phyloP scores from a whole-genome alignment of 495 filamentous ascomycete species.

The Talaromyces thailandensis region DNA sequence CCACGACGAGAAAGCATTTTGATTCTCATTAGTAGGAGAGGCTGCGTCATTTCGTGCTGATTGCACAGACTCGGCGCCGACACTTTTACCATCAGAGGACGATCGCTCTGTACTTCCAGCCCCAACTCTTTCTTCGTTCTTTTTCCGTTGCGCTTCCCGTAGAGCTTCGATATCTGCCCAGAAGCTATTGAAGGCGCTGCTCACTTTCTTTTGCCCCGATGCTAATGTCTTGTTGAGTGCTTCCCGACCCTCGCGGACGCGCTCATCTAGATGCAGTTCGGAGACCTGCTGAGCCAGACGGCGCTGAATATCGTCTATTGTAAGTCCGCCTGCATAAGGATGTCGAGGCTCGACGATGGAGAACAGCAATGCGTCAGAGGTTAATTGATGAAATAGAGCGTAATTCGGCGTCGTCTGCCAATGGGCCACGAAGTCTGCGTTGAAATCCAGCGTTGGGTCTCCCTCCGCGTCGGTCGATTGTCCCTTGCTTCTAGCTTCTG shows the following conservation, averaged over 20 bases:
- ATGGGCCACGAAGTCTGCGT: slow-evolving; percentile 56
- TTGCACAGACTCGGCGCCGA: not conserved
- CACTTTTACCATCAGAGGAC: slow-evolving; percentile 20
- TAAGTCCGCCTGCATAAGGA: slow-evolving; percentile 88
- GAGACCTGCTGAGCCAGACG: slow-evolving; percentile 80
- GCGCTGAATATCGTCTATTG: slow-evolving; percentile 90
- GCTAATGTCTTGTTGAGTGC: slow-evolving; percentile 68
- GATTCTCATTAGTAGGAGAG: not conserved
- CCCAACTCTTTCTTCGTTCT: slow-evolving; percentile 48
- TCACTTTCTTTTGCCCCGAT: slow-evolving; percentile 78
- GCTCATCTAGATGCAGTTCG: slow-evolving; percentile 82
- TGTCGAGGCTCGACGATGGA: slow-evolving; percentile 90
- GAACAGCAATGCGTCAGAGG: slow-evolving; percentile 79
- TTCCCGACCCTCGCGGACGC: slow-evolving; percentile 67
- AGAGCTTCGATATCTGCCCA: slow-evolving; percentile 84
- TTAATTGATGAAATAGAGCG: slow-evolving; percentile 66
- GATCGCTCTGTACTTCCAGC: slow-evolving; percentile 17
- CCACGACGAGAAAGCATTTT: slow-evolving; percentile 15
- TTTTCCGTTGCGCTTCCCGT: slow-evolving; percentile 70
- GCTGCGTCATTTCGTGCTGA: slow-evolving; percentile 3
- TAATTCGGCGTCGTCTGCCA: slow-evolving; percentile 89
- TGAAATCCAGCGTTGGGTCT: slow-evolving; percentile 78
- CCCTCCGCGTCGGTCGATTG: slow-evolving; percentile 54
- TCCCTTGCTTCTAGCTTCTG: slow-evolving; percentile 19
- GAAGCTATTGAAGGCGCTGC: slow-evolving; percentile 71